Evolutionary conservation across 169 alveolate species (phyloP).

Genomic region (Babesia caballi): DNA sequence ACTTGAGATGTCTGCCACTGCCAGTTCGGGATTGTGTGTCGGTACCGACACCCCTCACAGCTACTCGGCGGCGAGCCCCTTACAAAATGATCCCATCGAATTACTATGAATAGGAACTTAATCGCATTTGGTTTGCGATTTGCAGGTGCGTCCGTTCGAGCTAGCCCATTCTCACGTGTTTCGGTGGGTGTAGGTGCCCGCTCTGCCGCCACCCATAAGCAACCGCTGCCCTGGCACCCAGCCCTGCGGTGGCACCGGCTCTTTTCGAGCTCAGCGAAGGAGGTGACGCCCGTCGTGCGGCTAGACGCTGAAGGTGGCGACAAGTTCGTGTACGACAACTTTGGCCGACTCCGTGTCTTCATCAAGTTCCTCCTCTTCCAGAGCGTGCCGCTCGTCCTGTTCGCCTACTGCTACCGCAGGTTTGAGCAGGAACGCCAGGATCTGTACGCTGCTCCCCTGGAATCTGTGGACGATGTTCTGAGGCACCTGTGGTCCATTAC

Average conservation of each 20-base stretch:
- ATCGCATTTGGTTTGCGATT: neutral
- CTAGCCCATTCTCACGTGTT: neutral
- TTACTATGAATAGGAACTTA: slow-evolving; percentile 3
- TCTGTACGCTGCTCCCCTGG: slow-evolving; percentile 10
- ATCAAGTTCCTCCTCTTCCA: slow-evolving; percentile 37
- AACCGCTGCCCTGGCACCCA: neutral
- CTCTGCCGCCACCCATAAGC: neutral
- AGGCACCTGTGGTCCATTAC: slow-evolving; percentile 19
- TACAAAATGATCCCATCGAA: neutral
- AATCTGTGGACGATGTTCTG: slow-evolving; percentile 17
- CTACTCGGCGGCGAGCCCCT: too few relatives aligned
- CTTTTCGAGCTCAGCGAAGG: neutral
- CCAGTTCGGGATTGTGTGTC: neutral
- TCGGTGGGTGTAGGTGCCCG: neutral
- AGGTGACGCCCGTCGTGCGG: neutral
- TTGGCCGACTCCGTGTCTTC: slow-evolving; percentile 35
- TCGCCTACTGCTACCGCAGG: slow-evolving; percentile 27
- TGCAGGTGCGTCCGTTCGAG: neutral
- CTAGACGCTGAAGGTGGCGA: slow-evolving; percentile 16
- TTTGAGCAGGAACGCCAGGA: slow-evolving; percentile 12
- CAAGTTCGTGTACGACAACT: slow-evolving; percentile 30
- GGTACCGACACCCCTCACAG: neutral
- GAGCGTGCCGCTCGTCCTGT: slow-evolving; percentile 20
- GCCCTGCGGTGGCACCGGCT: neutral
- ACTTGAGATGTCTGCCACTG: too few relatives aligned